Evolutionary conservation across 2,329 filamentous ascomycete genomes (phyloP), one percentile per base, ranked within the genome.

Genomic region (Hirsutella rhossiliensis): DNA sequence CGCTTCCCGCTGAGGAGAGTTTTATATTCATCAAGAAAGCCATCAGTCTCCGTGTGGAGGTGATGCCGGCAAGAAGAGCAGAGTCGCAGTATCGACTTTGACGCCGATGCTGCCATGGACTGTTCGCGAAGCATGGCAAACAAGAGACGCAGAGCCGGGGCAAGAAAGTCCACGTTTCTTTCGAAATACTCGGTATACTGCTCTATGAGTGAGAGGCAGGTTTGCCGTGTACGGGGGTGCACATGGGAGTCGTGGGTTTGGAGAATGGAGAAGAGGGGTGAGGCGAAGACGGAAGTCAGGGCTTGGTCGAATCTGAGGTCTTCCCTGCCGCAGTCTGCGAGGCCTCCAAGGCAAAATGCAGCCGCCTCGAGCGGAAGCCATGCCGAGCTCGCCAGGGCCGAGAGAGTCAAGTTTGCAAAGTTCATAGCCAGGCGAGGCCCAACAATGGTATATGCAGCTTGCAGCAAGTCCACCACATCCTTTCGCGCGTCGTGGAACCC

Each of bases 131-230:
- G 68, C 7, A 83, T 79, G 29, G 71, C 73, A 56, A 94, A 89
- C 1, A 92, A 71, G 39, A 90, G 78, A 41, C 82, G 84, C 20
- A 94, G 67, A 2, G 82, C 82, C 36, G 78, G 68, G 1, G 84
- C 81, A 1, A 94, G 69, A 48, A 78, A 76, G 29, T 75, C 70
- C 2, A 78, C 68, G 55, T 86, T 78, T 20, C 79, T 73, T 53
- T 84, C 75, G 58, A 94, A 90, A 62, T 86, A 92, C 44, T 81
- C 76, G 5, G 83, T 78, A 56, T 87, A 88, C 23, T 78, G 73
- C 51, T 84, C 83, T 36, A 90, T 78, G 37, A 86, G 63, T 39
- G 76, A 73, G 28, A 90, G 72, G 31, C 81, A 81, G 0, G 82
- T 82, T 53, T 85, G 78, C 41, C 78, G 73, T 17, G 80, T 73